A percentile compares a stretch with the other conserved stretches of the same genome.
These are phyloP conservation scores for Spirogloea muscicola DNA, from an alignment of 139 green algal species.

Conservation along the genomic window DNA sequence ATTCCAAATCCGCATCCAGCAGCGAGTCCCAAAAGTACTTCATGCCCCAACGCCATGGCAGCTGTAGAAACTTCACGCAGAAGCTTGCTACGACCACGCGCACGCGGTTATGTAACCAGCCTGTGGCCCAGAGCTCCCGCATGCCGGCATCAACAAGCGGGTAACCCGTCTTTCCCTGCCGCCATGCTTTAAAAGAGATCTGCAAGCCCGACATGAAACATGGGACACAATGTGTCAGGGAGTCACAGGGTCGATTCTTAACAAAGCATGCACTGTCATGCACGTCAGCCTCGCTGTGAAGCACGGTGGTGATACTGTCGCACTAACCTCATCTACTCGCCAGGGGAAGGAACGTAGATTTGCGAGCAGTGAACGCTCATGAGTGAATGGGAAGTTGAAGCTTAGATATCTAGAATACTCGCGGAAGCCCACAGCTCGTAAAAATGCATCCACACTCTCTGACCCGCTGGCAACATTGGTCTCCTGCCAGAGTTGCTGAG, in stretches of 20 bases:
- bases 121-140: conserved; percentile 74
- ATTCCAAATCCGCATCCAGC: conserved; percentile 88
- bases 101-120: conserved; percentile 74
- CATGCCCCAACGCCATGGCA: conserved; percentile 87
- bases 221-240: too few relatives aligned
- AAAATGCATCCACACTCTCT: conserved; percentile 54
- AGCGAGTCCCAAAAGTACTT: conserved; percentile 88
- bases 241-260: too few relatives aligned
- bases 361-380: conserved; percentile 82
- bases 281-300: too few relatives aligned
- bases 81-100: conserved; percentile 73
- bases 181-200: conserved; percentile 57
- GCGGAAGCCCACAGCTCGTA: conserved; percentile 79
- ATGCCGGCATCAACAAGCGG: conserved; percentile 77
- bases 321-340: conserved; percentile 77
- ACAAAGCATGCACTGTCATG: too few relatives aligned
- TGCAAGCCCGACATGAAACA: too few relatives aligned
- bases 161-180: conserved; percentile 74
- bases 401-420: conserved; percentile 88
- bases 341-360: conserved; percentile 82
- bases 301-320: too few relatives aligned
- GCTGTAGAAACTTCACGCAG: conserved; percentile 80
- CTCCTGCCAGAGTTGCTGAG: too few relatives aligned
- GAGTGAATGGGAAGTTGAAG: conserved; percentile 95
- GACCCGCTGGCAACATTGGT: background rate